A percentile compares a stretch with the other conserved stretches of the same genome.
These are phyloP conservation scores for Triticum monococcum DNA, from an alignment of 176 grass and related monocot species.

Conservation along the genomic window DNA sequence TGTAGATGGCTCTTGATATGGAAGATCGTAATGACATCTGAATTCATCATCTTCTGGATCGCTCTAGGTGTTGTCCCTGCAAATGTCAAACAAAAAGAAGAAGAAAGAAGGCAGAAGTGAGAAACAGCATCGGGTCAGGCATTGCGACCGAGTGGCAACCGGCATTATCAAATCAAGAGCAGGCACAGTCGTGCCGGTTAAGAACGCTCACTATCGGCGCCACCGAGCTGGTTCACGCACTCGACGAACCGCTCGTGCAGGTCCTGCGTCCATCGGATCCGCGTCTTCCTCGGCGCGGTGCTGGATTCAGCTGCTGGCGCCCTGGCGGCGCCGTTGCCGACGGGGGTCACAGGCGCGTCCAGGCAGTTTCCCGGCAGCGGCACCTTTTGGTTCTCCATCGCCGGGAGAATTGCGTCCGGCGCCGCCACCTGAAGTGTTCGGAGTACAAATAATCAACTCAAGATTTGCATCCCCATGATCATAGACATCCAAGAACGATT, in stretches of 20 bases:
- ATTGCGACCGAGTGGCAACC: too few species aligned
- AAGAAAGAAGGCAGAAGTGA: background rate
- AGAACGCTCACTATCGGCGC: slow-evolving; percentile 58
- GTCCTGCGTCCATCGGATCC: slow-evolving; percentile 87
- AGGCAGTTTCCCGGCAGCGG: slow-evolving; percentile 7
- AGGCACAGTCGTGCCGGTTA: background rate
- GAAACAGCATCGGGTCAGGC: background rate
- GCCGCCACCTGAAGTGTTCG: background rate
- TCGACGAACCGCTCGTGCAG: slow-evolving; percentile 79
- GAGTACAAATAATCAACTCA: too few species aligned
- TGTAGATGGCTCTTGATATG: slow-evolving; percentile 96
- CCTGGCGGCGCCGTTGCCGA: background rate
- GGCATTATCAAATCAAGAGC: too few species aligned
- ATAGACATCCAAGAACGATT: too few species aligned
- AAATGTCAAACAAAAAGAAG: background rate
- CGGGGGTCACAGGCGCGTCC: background rate
- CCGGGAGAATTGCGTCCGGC: background rate
- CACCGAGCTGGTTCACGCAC: slow-evolving; percentile 72
- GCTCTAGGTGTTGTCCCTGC: slow-evolving; percentile 80
- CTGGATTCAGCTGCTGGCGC: background rate
- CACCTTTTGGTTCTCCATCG: slow-evolving; percentile 19
- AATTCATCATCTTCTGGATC: slow-evolving; percentile 86
- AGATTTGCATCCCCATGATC: too few species aligned
- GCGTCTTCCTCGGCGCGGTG: slow-evolving; percentile 48
- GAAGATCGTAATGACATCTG: slow-evolving; percentile 69